phyloP scores from a whole-genome alignment of 2,329 filamentous ascomycete species.

The Elsinoe ampelina region DNA sequence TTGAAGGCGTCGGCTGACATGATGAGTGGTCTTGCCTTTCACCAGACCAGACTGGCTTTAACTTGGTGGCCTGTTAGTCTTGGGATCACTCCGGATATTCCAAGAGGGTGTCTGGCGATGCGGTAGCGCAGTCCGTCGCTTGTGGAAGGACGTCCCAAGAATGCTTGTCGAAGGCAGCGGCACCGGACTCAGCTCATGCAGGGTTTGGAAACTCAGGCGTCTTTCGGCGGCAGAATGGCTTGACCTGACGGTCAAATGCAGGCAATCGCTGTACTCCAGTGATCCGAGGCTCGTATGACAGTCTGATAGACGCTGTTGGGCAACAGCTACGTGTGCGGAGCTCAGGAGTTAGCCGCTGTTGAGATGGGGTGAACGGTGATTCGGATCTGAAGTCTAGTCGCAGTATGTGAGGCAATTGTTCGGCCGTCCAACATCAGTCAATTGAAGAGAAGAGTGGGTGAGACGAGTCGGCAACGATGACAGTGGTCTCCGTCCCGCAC shows the following conservation, averaged over 20 bases:
- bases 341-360: not conserved
- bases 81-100: no score
- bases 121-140: not conserved
- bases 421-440: not conserved
- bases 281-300: not conserved
- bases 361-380: no score
- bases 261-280: not conserved
- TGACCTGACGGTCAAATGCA: no score
- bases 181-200: not conserved
- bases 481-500: not conserved
- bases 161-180: not conserved
- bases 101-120: no score
- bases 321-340: not conserved
- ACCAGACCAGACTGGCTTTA: no score
- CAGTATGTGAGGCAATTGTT: no score
- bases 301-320: not conserved
- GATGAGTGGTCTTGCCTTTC: constrained; percentile 10
- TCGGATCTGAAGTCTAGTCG: no score
- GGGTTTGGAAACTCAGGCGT: not conserved
- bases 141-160: not conserved
- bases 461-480: constrained; percentile 6
- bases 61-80: no score
- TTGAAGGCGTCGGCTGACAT: constrained; percentile 54
- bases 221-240: not conserved
- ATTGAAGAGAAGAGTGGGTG: not conserved